These are phyloP conservation scores for Passalora sequoiae DNA, from an alignment of 2,329 filamentous ascomycete genomes.

Conservation along the genomic window DNA sequence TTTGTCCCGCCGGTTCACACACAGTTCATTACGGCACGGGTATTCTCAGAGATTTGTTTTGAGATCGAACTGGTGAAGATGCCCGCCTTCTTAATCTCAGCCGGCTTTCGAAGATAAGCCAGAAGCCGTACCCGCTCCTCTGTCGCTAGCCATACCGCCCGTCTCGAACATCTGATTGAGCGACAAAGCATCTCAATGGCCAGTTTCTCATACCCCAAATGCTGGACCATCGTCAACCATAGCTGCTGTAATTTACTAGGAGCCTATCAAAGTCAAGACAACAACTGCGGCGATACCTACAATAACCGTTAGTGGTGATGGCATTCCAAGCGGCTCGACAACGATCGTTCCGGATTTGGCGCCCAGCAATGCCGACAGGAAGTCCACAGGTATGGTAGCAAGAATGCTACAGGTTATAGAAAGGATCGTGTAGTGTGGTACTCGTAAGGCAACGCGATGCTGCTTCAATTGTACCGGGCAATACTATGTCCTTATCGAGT, in stretches of 20 bases:
- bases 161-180: not conserved
- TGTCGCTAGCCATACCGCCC: not conserved
- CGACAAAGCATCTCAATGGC: not conserved
- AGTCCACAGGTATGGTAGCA: no score
- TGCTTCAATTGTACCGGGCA: no score
- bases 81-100: not conserved
- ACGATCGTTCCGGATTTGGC: not conserved
- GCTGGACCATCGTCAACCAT: not conserved
- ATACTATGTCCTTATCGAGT: no score
- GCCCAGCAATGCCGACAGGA: not conserved
- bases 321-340: not conserved
- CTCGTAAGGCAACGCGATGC: no score
- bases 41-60: not conserved
- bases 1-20: not conserved
- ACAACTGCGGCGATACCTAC: not conserved
- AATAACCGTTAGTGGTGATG: not conserved
- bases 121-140: not conserved
- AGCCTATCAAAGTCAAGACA: not conserved
- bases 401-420: no score
- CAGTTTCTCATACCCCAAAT: not conserved
- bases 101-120: not conserved
- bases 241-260: not conserved
- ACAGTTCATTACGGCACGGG: not conserved
- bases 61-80: not conserved
- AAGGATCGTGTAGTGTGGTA: no score